Evolutionary conservation across 129 eudicot species (phyloP), one percentile per base, ranked within the genome.

Genomic region (Flaveria brownii): DNA sequence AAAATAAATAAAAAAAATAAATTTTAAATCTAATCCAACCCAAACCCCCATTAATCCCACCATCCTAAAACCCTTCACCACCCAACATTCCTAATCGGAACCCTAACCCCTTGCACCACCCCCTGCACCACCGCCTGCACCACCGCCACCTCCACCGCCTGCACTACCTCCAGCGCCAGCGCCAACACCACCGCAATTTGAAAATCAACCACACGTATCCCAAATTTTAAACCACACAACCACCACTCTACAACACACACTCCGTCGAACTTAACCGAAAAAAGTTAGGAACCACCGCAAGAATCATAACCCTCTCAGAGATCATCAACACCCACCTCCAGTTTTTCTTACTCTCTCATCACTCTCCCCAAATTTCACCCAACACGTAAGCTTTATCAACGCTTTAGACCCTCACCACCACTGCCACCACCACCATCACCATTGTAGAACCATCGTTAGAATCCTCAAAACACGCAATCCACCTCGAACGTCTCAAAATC

Each of bases 401-500:
- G 85, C 66, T 81, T 74, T 76, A 78, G 87, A 42, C 91, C 62
- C 73, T 88, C 54, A 83, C 86, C 74, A 73, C 88, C 72, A 22
- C 83, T 70, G 12, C 88, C 72, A 49, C 87, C 77, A 54, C 84
- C 68, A 9, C 85, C 78, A 33, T 85, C 73, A 42, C 79, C 64
- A n/a, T 78, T 10, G 71, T 82, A 16, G 80, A 79, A 57, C 77
- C 78, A 47, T 74, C 86, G 8, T 61, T 87, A 62, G 85, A 87
- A 61, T 88, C 88, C 1, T n/a, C 82, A 16, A 93, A 87, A 76
- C 97, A 93, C 78, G 86, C 97, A 9, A 85, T 93, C 67, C 87
- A 90, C 16, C 84, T 93, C 11, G 97, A 93, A 77, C 92, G 85
- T 23, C 86, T 93, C 12, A 78, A 97, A 69, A 69, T 80, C 68